Conservation (phyloP, 2,329 filamentous ascomycete species). For the Orbilia quercus region DNA sequence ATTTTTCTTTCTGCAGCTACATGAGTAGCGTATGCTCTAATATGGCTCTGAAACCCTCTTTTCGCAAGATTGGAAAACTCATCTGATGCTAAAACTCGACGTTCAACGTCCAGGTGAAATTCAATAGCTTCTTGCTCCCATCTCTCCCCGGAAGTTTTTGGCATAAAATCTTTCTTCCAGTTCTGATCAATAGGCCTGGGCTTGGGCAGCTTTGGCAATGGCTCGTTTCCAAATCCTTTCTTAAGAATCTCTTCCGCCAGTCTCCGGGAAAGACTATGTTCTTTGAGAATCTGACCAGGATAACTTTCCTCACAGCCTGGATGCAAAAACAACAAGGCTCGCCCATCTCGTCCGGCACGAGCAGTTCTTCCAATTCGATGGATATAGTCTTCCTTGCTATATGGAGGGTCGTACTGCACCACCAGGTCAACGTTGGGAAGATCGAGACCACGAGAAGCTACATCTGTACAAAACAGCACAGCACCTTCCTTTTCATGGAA, state of each 20-base stretch:
- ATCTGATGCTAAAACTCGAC: constrained; percentile 61
- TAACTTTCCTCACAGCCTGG: constrained; percentile 94
- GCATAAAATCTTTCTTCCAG: constrained; percentile 59
- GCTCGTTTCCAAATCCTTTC: constrained; percentile 70
- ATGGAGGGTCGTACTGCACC: constrained; percentile 94
- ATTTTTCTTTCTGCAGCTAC: constrained; percentile 82
- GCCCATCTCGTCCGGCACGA: constrained; percentile 86
- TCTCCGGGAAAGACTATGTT: constrained; percentile 73
- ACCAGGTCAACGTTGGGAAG: constrained; percentile 94
- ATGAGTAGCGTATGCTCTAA: constrained; percentile 95
- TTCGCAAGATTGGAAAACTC: constrained; percentile 78
- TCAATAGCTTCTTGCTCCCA: constrained; percentile 50
- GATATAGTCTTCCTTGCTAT: constrained; percentile 90
- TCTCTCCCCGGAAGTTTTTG: constrained; percentile 57
- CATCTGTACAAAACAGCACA: constrained; percentile 91
- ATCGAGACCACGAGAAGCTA: constrained; percentile 93
- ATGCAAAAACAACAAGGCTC: constrained; percentile 87
- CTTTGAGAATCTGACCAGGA: constrained; percentile 73
- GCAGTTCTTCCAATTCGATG: constrained; percentile 95
- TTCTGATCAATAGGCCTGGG: constrained; percentile 57
- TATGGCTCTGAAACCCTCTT: constrained; percentile 88
- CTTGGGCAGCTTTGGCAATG: constrained; percentile 59
- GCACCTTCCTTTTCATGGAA: constrained; percentile 77
- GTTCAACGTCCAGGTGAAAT: constrained; percentile 69
- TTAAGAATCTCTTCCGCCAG: constrained; percentile 75